Base-by-base conservation (phyloP, 805 yeast genomes). In the Kodamaea laetipori region DNA sequence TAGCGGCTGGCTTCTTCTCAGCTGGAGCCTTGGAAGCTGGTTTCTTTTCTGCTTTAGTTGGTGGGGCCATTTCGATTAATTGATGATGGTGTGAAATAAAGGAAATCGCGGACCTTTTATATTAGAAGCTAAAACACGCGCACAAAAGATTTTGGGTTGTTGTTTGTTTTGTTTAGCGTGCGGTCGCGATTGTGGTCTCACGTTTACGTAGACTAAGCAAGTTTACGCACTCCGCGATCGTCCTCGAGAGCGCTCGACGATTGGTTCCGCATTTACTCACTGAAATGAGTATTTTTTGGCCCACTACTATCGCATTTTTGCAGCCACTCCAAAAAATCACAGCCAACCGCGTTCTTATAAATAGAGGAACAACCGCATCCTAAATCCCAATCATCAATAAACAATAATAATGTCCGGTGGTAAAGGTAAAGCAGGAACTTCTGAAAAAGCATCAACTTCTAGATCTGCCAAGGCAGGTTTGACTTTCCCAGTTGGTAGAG, bases 401-500 rank as follows among this genome's bases (percentile, higher is more conserved):
- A 28, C 9, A 9, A 15, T 13, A 12, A 30, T 13, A 73, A 86
- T 86, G 94, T 84, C 92, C 57, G 86, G 88, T 64, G 88, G 88
- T 64, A 83, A 84, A 78, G 89, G 89, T 63, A 90, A 90, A 78
- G 96, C 97, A 67, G 95, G 96, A 66, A 78, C 95, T 58, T 74
- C 95, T 15, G 90, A 89, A 70, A 92, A 92, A 77, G 90, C 95
- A 64, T 85, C 97, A 67, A 94, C 92, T 78, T 86, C 97, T 45
- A 89, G 98, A 84, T 92, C 98, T 59, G 84, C 97, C 54, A 92
- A 90, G 81, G 97, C 98, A 67, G 98, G 97, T 73, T 82, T 92
- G 67, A 88, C 95, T 63, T 92, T 92, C 95, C 98, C 98, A 78
- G 98, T 92, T 58, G 98, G 98, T 74, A 90, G 98, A 84, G 94